phyloP scores from a whole-genome alignment of 768 basidiomycete genomes.

The Steccherinum ochraceum region DNA sequence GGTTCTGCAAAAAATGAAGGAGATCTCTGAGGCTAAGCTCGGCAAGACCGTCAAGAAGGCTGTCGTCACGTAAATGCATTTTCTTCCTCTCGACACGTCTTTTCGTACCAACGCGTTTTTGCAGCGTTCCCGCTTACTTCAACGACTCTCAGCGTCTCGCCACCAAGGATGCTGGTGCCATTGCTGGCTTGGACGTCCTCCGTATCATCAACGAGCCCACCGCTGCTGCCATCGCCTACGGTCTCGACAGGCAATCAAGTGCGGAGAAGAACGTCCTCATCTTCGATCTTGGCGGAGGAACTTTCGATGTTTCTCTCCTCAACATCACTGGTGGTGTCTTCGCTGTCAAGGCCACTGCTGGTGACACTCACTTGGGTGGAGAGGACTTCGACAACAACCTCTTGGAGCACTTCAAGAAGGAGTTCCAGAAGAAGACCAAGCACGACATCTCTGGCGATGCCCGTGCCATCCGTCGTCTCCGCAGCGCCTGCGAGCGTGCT shows the following conservation, averaged over 20 bases:
- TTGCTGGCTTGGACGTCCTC: constrained; percentile 97
- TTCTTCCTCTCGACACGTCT: constrained; percentile 4
- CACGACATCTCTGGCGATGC: constrained; percentile 95
- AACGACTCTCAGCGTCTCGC: constrained; percentile 99
- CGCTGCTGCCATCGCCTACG: constrained; percentile 98
- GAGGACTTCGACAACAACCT: constrained; percentile 99
- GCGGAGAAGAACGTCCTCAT: constrained; percentile 97
- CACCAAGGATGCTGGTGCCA: constrained; percentile 98
- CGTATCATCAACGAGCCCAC: constrained; percentile 99
- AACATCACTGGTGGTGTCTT: constrained; percentile 98
- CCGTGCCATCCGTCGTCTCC: constrained; percentile 91
- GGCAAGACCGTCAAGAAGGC: constrained; percentile 98
- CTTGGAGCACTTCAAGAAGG: constrained; percentile 97
- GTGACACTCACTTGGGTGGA: constrained; percentile 99
- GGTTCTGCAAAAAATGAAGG: constrained; percentile 99
- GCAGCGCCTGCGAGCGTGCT: constrained; percentile 98
- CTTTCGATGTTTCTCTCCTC: constrained; percentile 98
- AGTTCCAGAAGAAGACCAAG: constrained; percentile 98
- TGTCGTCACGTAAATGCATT: constrained; percentile 82
- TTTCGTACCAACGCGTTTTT: neutral
- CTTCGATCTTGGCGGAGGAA: constrained; percentile 99
- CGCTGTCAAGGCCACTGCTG: constrained; percentile 98
- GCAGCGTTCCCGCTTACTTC: constrained; percentile 96
- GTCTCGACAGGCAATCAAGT: constrained; percentile 93
- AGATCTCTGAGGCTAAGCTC: constrained; percentile 98